Conservation (phyloP, 371 early-diverging fungal genomes). For the Lichtheimia corymbifera region DNA sequence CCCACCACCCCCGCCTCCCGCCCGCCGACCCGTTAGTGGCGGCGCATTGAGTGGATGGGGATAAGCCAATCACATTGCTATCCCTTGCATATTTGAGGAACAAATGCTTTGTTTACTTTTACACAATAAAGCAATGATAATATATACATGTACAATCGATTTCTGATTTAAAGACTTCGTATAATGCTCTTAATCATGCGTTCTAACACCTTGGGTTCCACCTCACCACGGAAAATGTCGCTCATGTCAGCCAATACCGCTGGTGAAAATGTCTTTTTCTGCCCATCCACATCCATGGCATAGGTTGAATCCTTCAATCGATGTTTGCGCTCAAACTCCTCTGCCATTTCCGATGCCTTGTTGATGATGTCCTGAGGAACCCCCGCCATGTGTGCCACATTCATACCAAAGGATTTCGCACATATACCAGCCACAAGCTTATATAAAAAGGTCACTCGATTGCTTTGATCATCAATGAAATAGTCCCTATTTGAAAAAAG, state of each 20-base stretch:
- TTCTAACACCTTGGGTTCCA: background rate
- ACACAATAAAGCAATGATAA: background rate
- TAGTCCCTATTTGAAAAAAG: constrained; percentile 73
- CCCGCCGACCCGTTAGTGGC: background rate
- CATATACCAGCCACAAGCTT: constrained; percentile 87
- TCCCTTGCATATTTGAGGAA: background rate
- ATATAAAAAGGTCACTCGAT: constrained; percentile 96
- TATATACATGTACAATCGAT: no score
- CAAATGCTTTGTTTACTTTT: constrained; percentile 1
- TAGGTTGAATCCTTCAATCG: constrained; percentile 41
- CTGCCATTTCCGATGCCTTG: constrained; percentile 72
- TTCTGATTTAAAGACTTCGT: no score
- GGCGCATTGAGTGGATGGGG: background rate
- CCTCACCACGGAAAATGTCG: background rate
- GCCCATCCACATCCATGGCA: constrained; percentile 17
- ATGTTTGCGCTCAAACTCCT: constrained; percentile 65
- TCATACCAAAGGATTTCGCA: constrained; percentile 84
- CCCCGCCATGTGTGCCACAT: constrained; percentile 96
- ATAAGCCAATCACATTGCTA: background rate
- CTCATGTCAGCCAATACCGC: constrained; percentile 6
- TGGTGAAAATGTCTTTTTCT: constrained; percentile 4
- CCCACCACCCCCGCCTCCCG: background rate
- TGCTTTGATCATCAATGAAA: constrained; percentile 76
- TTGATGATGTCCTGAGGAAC: constrained; percentile 68
- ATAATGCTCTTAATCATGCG: background rate